Evolutionary conservation across 306 rosid species (phyloP).

Genomic region (Acacia confusa): DNA sequence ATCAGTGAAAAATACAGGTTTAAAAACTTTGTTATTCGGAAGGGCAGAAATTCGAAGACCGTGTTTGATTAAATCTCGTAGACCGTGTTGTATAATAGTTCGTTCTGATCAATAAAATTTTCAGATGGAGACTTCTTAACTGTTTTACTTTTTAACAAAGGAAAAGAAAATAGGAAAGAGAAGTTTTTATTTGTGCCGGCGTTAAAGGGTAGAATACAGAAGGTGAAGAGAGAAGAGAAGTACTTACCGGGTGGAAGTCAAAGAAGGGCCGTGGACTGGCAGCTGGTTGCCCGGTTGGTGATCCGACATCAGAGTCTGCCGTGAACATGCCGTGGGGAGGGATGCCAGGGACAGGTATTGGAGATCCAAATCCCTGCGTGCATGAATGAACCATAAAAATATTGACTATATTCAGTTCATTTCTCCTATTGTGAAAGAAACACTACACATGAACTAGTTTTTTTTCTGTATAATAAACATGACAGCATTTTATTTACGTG

Average conservation of each 20-base stretch:
- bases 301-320: conserved; percentile 46
- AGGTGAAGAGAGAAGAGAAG: background rate
- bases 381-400: background rate
- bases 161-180: background rate
- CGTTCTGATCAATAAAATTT: too few relatives aligned
- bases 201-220: background rate
- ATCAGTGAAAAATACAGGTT: too few relatives aligned
- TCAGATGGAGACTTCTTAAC: too few relatives aligned
- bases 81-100: too few relatives aligned
- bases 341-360: conserved; percentile 52
- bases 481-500: background rate
- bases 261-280: conserved; percentile 38
- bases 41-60: too few relatives aligned
- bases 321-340: conserved; percentile 65
- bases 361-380: conserved; percentile 58
- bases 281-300: conserved; percentile 36
- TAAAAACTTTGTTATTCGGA: too few relatives aligned
- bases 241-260: conserved; percentile 74
- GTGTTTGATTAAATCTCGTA: too few relatives aligned
- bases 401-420: background rate
- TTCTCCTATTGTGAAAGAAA: conserved; percentile 3
- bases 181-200: background rate
- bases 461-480: background rate
- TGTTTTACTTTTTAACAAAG: too few relatives aligned
- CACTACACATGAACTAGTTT: background rate